Percentiles rank a stretch among this genome's conserved stretches.
Evolutionary conservation across 371 early-diverging fungal species (phyloP).

Genomic region (Mucor lusitanicus): DNA sequence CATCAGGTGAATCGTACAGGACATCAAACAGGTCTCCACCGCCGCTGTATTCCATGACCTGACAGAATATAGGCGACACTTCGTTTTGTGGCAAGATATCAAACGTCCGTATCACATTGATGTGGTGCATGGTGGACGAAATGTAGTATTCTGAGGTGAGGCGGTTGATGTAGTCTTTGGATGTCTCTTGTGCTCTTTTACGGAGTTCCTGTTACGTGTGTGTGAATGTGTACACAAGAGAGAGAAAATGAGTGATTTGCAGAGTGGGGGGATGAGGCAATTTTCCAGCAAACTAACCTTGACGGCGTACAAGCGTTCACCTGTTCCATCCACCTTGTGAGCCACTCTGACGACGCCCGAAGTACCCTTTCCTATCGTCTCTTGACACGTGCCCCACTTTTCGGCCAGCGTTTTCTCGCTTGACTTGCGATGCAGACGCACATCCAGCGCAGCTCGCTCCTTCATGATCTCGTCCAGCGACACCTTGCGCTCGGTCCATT

Average conservation of each 20-base stretch:
- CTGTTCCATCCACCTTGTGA: slow-evolving; percentile 38
- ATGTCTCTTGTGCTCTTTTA: slow-evolving; percentile 52
- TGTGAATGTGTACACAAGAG: background rate
- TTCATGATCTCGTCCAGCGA: slow-evolving; percentile 30
- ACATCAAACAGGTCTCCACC: slow-evolving; percentile 66
- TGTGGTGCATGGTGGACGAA: slow-evolving; percentile 58
- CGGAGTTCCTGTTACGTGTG: slow-evolving; percentile 60
- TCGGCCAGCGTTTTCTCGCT: slow-evolving; percentile 27
- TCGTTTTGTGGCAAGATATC: slow-evolving; percentile 65
- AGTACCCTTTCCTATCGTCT: slow-evolving; percentile 54
- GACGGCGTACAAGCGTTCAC: slow-evolving; percentile 53
- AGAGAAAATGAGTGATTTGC: background rate
- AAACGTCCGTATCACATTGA: slow-evolving; percentile 65
- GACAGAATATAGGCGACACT: slow-evolving; percentile 56
- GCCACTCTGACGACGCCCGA: slow-evolving; percentile 53
- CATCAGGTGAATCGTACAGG: slow-evolving; percentile 45
- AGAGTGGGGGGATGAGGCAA: background rate
- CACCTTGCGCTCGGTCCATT: slow-evolving; percentile 31
- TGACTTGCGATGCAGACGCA: slow-evolving; percentile 17
- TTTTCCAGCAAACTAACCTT: slow-evolving; percentile 47
- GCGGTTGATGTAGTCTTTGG: slow-evolving; percentile 63
- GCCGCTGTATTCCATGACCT: slow-evolving; percentile 75
- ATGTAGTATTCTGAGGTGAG: slow-evolving; percentile 72
- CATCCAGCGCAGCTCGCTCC: slow-evolving; percentile 29
- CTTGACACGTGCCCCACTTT: slow-evolving; percentile 56